Percentiles rank a stretch among this genome's conserved stretches.
Conservation (phyloP, 2,329 filamentous ascomycete species). For the Cordyceps militaris region DNA sequence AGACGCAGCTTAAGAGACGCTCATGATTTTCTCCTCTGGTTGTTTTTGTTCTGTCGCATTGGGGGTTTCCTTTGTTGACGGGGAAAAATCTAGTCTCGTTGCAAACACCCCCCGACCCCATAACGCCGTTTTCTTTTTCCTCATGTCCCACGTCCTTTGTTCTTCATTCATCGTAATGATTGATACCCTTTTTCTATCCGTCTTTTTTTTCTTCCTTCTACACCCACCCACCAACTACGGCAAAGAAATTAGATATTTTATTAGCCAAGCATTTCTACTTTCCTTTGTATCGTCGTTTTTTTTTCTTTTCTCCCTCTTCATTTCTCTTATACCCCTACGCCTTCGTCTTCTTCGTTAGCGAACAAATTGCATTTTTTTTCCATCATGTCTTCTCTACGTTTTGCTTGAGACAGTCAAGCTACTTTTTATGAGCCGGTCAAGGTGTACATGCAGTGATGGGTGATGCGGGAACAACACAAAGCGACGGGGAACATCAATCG, state of each 20-base stretch:
- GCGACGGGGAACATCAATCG: no score
- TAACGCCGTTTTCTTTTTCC: not conserved
- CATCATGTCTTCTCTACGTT: no score
- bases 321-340: no score
- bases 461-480: no score
- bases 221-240: no score
- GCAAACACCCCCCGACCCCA: not conserved
- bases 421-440: not conserved
- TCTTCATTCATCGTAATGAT: not conserved
- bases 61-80: not conserved
- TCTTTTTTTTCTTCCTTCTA: not conserved
- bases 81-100: not conserved
- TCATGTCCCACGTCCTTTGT: not conserved
- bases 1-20: slow-evolving; percentile 47
- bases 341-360: no score
- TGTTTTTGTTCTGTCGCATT: not conserved
- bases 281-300: not conserved
- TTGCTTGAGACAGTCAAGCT: no score
- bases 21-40: slow-evolving; percentile 18
- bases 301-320: no score
- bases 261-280: not conserved
- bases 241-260: not conserved
- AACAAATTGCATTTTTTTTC: no score
- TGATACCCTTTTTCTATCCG: not conserved
- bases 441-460: no score